Conservation (phyloP, 805 yeast species). For the Jamesozyma piceae region DNA sequence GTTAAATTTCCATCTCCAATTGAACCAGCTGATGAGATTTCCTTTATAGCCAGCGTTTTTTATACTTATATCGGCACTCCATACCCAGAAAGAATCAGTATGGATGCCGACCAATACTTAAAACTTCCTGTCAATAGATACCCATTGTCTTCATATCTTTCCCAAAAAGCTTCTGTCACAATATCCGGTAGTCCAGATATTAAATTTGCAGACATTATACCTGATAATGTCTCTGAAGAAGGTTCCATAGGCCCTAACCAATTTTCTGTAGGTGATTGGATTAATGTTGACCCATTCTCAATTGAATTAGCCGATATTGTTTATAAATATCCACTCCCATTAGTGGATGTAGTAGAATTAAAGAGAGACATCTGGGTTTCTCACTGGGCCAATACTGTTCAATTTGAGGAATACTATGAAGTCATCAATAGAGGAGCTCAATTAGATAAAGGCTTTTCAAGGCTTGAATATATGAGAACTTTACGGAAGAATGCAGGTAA, state of each 20-base stretch:
- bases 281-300: slow-evolving; percentile 36
- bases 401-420: slow-evolving; percentile 82
- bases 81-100: slow-evolving; percentile 50
- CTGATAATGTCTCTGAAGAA: slow-evolving; percentile 24
- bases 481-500: slow-evolving; percentile 1
- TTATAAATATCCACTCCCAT: slow-evolving; percentile 58
- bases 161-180: slow-evolving; percentile 43
- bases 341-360: slow-evolving; percentile 49
- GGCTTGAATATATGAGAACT: slow-evolving; percentile 59
- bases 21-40: slow-evolving; percentile 47
- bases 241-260: slow-evolving; percentile 25
- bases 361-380: slow-evolving; percentile 82
- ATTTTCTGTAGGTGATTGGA: slow-evolving; percentile 45
- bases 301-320: slow-evolving; percentile 41
- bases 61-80: slow-evolving; percentile 45
- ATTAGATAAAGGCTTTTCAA: slow-evolving; percentile 62
- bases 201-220: not conserved
- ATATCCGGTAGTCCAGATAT: slow-evolving; percentile 21
- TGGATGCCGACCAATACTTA: slow-evolving; percentile 55
- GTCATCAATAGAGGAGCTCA: slow-evolving; percentile 66
- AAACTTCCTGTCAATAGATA: slow-evolving; percentile 44
- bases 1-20: slow-evolving; percentile 55
- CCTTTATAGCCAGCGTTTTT: slow-evolving; percentile 42
- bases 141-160: slow-evolving; percentile 54
- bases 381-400: slow-evolving; percentile 62